Percentiles rank a stretch among this genome's conserved stretches.
Conservation (phyloP, 73 alveolate genomes). For the Paramecium octaurelia region DNA sequence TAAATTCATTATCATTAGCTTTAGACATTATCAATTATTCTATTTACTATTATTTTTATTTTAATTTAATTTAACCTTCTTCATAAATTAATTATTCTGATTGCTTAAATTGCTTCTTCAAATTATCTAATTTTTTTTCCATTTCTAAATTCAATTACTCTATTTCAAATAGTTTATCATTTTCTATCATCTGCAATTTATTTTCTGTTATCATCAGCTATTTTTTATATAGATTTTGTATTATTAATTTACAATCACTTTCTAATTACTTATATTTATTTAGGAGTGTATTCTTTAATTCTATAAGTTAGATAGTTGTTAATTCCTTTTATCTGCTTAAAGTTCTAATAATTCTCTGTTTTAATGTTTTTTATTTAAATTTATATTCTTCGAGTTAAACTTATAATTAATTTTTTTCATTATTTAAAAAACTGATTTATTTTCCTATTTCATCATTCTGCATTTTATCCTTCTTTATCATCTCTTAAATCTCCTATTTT, state of each 20-base stretch:
- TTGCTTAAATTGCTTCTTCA: not conserved
- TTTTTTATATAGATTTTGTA: not conserved
- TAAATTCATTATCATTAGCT: constrained; percentile 14
- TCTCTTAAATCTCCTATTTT: not conserved
- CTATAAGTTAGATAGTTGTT: not conserved
- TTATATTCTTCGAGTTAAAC: not conserved
- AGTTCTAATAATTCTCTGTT: not conserved
- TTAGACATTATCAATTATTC: not conserved
- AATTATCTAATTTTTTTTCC: constrained; percentile 31
- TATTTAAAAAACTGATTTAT: not conserved
- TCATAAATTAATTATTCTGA: constrained; percentile 46
- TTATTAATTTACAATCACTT: not conserved
- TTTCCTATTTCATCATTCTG: not conserved
- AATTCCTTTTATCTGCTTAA: not conserved
- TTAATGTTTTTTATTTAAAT: not conserved
- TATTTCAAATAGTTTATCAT: not conserved
- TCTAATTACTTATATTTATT: not conserved
- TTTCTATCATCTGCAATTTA: not conserved
- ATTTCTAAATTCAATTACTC: not conserved
- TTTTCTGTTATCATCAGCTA: not conserved
- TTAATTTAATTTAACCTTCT: constrained; percentile 24
- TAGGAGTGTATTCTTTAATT: not conserved
- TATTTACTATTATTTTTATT: constrained; percentile 30
- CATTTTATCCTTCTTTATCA: not conserved
- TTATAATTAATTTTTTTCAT: not conserved